phyloP scores from a whole-genome alignment of 2,329 filamentous ascomycete genomes.

The Akanthomyces muscarius region DNA sequence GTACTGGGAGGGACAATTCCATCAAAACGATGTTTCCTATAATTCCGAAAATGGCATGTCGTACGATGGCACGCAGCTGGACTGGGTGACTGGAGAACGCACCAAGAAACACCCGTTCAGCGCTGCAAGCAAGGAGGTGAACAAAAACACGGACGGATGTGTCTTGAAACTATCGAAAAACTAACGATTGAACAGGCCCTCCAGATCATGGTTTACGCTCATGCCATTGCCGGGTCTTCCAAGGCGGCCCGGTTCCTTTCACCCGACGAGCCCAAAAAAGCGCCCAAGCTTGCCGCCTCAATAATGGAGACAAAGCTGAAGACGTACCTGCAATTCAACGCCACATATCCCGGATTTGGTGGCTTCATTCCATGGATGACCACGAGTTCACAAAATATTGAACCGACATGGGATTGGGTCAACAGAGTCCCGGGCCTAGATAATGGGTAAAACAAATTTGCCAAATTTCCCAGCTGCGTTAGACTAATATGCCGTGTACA shows the following conservation, averaged over 20 bases:
- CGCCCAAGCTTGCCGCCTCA: conserved; percentile 30
- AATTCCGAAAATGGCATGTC: conserved; percentile 40
- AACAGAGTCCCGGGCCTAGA: conserved; percentile 38
- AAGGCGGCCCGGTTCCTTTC: conserved; percentile 38
- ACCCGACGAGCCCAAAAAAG: conserved; percentile 29
- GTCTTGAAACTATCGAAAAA: neutral
- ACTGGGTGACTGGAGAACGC: conserved; percentile 34
- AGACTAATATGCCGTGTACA: conserved; percentile 17
- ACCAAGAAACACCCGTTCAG: conserved; percentile 37
- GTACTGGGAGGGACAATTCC: conserved; percentile 43
- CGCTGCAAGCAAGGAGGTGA: conserved; percentile 35
- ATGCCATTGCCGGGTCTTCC: conserved; percentile 34
- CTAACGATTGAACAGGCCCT: conserved; percentile 28
- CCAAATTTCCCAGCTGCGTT: neutral
- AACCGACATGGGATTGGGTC: conserved; percentile 35
- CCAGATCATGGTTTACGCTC: conserved; percentile 41
- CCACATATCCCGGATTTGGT: conserved; percentile 38
- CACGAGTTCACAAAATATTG: conserved; percentile 28
- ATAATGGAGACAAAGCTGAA: conserved; percentile 37
- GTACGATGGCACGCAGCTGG: conserved; percentile 37
- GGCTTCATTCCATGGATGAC: conserved; percentile 39
- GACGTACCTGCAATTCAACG: conserved; percentile 38
- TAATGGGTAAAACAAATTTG: conserved; percentile 31
- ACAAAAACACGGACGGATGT: neutral
- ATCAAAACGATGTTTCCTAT: conserved; percentile 38